Base-by-base conservation (phyloP, 805 yeast genomes). In the Diddensiella transvaalensis region DNA sequence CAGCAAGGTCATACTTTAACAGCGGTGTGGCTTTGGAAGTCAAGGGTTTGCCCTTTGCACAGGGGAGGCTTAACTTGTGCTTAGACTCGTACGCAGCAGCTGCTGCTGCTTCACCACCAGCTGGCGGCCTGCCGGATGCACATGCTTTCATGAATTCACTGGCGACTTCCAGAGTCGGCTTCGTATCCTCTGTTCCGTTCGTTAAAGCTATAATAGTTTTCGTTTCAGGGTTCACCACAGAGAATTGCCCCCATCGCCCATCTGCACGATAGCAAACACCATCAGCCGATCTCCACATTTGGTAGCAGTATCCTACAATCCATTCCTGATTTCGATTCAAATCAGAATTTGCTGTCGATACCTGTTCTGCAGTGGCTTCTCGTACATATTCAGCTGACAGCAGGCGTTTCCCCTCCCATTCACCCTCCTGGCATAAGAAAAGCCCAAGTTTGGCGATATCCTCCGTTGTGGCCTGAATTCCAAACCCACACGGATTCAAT, bases 401-500 rank as follows among this genome's bases (percentile, higher is more conserved):
- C 18, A 51, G 36, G 33, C 49, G 55, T 21, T 45, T 40, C 29
- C 53, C 55, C 32, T 41, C 23, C 46, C 50, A 49, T 13, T 49
- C 44, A 15, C 55, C 55, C 32, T 46, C 35, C 4, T 51, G 22
- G 2, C 49, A 47, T 11, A 36, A 30, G 26, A 51, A 36, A 17
- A 30, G 32, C 3, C 55, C 52, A 21, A 51, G 22, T 42, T 51
- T 51, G n/a, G 53, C 53, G 17, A 51, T 39, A 22, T 49, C 53
- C 39, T 39, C 43, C 4, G 55, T 51, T 11, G 22, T 32, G 18
- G 46, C 39, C 40, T 51, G 53, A 39, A 51, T 40, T 3, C 55
- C 55, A 21, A 13, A 49, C 15, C 51, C 53, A 35, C 40, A 46
- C 4, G 50, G 33, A 24, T 36, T 43, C 3, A 29, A 11, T 18